phyloP scores from a whole-genome alignment of 179 eudicot genomes.

The Drosera spatulata region DNA sequence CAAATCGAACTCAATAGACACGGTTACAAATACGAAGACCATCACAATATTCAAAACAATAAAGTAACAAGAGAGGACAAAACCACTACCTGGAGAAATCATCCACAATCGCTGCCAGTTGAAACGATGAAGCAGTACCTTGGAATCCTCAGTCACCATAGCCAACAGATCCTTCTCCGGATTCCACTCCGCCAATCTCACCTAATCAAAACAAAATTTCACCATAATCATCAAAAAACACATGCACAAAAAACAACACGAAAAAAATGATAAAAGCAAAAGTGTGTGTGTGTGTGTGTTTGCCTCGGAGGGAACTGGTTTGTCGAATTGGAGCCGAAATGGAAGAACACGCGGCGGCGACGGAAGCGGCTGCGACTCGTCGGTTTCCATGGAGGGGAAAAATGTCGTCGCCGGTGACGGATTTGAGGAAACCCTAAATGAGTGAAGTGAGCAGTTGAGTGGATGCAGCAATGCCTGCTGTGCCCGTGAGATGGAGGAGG shows the following conservation, averaged over 20 bases:
- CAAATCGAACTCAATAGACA: too few species aligned
- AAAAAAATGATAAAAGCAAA: constrained; percentile 1
- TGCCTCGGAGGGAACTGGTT: constrained; percentile 79
- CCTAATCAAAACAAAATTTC: constrained; percentile 18
- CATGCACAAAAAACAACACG: not conserved
- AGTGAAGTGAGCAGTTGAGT: too few species aligned
- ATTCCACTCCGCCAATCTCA: constrained; percentile 90
- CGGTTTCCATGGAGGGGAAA: constrained; percentile 44
- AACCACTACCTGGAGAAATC: constrained; percentile 57
- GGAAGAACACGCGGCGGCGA: constrained; percentile 40
- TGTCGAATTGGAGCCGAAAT: constrained; percentile 97
- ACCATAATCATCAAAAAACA: not conserved
- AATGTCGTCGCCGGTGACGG: too few species aligned
- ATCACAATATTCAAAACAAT: not conserved
- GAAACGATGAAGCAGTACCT: constrained; percentile 85
- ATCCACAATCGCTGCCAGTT: constrained; percentile 99
- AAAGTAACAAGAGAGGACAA: not conserved
- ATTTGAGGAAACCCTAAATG: too few species aligned
- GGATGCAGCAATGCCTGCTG: too few species aligned
- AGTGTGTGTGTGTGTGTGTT: too few species aligned
- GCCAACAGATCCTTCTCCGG: constrained; percentile 97
- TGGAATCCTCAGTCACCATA: constrained; percentile 93
- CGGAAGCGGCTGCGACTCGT: constrained; percentile 12
- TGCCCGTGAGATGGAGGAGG: too few species aligned
- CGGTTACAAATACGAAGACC: not conserved